phyloP scores from a whole-genome alignment of 345 rosid genomes.

The Mallotus nudiflorus region DNA sequence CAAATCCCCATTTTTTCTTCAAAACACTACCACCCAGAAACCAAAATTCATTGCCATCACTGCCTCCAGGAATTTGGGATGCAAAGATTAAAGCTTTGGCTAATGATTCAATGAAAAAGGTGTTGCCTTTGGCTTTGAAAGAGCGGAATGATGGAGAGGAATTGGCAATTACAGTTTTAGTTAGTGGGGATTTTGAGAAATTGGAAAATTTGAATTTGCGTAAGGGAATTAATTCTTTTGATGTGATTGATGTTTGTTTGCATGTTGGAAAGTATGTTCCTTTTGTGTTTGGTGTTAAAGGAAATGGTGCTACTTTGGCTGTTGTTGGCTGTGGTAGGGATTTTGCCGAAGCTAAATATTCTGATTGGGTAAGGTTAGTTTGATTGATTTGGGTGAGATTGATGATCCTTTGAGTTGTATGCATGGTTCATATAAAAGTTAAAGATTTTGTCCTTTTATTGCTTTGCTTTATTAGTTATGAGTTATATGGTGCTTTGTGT shows the following conservation, averaged over 20 bases:
- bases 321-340: constrained; percentile 75
- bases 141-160: constrained; percentile 53
- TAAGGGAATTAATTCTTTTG: constrained; percentile 21
- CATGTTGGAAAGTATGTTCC: constrained; percentile 64
- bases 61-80: constrained; percentile 31
- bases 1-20: constrained; percentile 51
- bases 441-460: neutral
- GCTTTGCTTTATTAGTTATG: no score
- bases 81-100: constrained; percentile 44
- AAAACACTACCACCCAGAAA: constrained; percentile 5
- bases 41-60: neutral
- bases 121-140: constrained; percentile 40
- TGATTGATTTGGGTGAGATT: neutral
- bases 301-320: constrained; percentile 66
- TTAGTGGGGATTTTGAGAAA: constrained; percentile 53
- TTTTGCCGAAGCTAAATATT: constrained; percentile 72
- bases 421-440: neutral
- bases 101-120: constrained; percentile 43
- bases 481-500: no score
- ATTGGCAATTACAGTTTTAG: constrained; percentile 70
- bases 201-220: constrained; percentile 25
- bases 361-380: constrained; percentile 83
- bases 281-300: constrained; percentile 47
- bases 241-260: constrained; percentile 53
- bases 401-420: neutral